Evolutionary conservation across 2,329 filamentous ascomycete species (phyloP).

Genomic region (Sclerotinia minor): DNA sequence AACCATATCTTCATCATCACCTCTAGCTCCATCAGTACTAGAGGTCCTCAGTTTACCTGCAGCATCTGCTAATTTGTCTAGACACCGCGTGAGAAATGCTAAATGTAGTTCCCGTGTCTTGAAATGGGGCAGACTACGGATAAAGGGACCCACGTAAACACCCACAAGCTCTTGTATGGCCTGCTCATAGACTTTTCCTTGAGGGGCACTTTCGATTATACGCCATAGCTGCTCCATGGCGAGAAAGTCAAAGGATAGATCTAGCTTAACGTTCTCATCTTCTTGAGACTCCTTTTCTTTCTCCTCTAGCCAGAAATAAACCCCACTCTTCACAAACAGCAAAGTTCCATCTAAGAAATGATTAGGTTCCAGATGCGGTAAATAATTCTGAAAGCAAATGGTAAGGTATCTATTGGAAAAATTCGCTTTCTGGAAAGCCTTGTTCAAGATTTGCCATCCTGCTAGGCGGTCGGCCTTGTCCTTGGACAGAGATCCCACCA

Average conservation of each 20-base stretch:
- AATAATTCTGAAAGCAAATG: constrained; percentile 55
- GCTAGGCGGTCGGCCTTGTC: constrained; percentile 61
- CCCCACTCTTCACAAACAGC: constrained; percentile 58
- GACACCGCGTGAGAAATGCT: constrained; percentile 70
- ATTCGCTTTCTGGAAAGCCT: constrained; percentile 45
- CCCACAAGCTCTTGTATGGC: constrained; percentile 72
- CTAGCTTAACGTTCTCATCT: constrained; percentile 48
- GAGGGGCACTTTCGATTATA: constrained; percentile 71
- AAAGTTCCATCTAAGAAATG: constrained; percentile 63
- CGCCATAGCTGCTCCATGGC: constrained; percentile 77
- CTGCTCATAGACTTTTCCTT: constrained; percentile 61
- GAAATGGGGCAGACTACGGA: constrained; percentile 51
- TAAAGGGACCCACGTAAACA: constrained; percentile 63
- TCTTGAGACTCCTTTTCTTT: constrained; percentile 44
- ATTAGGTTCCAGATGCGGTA: constrained; percentile 57
- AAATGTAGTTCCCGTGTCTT: constrained; percentile 63
- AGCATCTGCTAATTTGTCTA: constrained; percentile 66
- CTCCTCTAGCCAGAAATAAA: constrained; percentile 53
- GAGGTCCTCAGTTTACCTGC: constrained; percentile 57
- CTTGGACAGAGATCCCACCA: constrained; percentile 65
- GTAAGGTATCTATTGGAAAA: constrained; percentile 58
- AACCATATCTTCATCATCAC: constrained; percentile 55
- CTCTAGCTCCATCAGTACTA: constrained; percentile 46
- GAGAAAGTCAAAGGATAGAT: constrained; percentile 52
- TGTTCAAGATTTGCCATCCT: constrained; percentile 68